Percentiles rank a stretch among this genome's conserved stretches.
These are phyloP conservation scores for Metschnikowia cerradonensis DNA, from an alignment of 805 yeast species.

Conservation along the genomic window DNA sequence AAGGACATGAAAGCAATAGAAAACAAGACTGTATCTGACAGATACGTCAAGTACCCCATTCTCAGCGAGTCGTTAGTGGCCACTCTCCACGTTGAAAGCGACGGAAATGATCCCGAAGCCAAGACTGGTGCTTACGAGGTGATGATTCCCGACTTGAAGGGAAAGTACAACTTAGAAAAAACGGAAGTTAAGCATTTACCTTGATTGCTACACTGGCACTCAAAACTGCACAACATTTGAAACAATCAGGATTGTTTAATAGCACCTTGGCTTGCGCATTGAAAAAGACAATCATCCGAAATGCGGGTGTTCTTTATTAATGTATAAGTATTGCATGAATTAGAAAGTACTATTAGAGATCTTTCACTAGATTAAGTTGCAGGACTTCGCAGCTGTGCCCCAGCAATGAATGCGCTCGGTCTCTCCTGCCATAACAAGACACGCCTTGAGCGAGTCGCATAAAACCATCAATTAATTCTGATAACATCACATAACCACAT, in stretches of 20 bases:
- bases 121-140: slow-evolving; percentile 64
- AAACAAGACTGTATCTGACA: slow-evolving; percentile 17
- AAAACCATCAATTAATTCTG: background rate
- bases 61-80: slow-evolving; percentile 57
- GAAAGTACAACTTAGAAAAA: slow-evolving; percentile 27
- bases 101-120: slow-evolving; percentile 44
- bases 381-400: background rate
- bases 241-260: background rate
- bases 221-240: background rate
- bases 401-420: background rate
- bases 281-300: background rate
- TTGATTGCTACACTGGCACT: background rate
- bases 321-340: background rate
- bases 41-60: slow-evolving; percentile 50
- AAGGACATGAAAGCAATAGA: slow-evolving; percentile 10
- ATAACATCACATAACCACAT: background rate
- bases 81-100: slow-evolving; percentile 70
- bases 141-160: slow-evolving; percentile 58
- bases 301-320: background rate
- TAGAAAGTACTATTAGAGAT: background rate
- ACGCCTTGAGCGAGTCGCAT: background rate
- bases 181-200: slow-evolving; percentile 32
- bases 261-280: background rate
- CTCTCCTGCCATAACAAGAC: background rate
- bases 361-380: background rate